These are phyloP conservation scores for Lojkania enalia DNA, from an alignment of 2,329 filamentous ascomycete genomes.

Conservation along the genomic window DNA sequence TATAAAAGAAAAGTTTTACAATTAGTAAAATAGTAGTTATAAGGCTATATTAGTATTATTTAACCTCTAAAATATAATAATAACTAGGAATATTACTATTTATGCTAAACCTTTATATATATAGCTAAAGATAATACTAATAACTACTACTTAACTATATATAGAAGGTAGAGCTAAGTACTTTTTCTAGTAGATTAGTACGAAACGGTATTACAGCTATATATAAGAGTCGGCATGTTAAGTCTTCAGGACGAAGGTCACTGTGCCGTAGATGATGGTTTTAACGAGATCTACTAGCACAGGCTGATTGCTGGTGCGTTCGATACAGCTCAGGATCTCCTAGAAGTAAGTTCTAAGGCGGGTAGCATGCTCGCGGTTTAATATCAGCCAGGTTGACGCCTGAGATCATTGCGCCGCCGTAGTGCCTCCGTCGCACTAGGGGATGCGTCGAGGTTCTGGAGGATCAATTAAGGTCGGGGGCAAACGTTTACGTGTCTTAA, in stretches of 20 bases:
- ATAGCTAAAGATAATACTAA: too few relatives aligned
- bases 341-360: conserved; percentile 23
- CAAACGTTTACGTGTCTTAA: conserved; percentile 1
- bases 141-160: too few relatives aligned
- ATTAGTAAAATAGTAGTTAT: too few relatives aligned
- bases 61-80: too few relatives aligned
- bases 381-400: conserved; percentile 5
- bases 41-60: too few relatives aligned
- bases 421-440: conserved; percentile 5
- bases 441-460: conserved; percentile 2
- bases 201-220: too few relatives aligned
- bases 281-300: conserved; percentile 14
- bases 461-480: conserved; percentile 1
- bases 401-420: conserved; percentile 5
- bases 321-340: conserved; percentile 14
- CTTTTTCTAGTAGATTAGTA: too few relatives aligned
- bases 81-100: too few relatives aligned
- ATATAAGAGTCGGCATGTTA: too few relatives aligned
- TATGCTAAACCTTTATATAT: too few relatives aligned
- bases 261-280: conserved; percentile 13
- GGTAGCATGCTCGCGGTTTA: conserved; percentile 17
- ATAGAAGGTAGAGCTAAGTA: too few relatives aligned
- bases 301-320: conserved; percentile 18
- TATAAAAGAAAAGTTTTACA: too few relatives aligned
- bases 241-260: conserved; percentile 21